phyloP scores from a whole-genome alignment of 1,284 basidiomycete species.

The Xerocomus nothofagi region DNA sequence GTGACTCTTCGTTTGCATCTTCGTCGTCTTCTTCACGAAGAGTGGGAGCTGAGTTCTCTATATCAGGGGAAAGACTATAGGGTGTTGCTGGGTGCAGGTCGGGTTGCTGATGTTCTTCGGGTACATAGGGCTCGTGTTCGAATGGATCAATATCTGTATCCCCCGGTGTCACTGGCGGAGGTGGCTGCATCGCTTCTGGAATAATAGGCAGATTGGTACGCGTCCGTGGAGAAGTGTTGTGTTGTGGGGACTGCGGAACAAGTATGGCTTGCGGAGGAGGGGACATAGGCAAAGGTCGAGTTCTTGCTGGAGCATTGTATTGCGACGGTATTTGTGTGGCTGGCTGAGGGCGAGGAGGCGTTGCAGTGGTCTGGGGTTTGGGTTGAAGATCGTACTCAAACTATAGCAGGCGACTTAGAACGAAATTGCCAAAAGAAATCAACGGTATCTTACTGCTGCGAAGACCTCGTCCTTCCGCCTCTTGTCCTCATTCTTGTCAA shows the following conservation, averaged over 20 bases:
- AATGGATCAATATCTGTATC: slow-evolving; percentile 40
- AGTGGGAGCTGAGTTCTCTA: not conserved
- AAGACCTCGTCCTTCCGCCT: slow-evolving; percentile 68
- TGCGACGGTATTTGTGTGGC: slow-evolving; percentile 10
- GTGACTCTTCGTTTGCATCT: slow-evolving; percentile 41
- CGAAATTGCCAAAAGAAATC: not conserved
- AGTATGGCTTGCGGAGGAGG: slow-evolving; percentile 17
- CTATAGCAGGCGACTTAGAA: slow-evolving; percentile 24
- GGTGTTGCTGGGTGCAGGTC: slow-evolving; percentile 24
- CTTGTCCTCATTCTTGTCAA: slow-evolving; percentile 75
- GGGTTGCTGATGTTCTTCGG: slow-evolving; percentile 13
- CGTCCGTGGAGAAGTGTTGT: slow-evolving; percentile 4
- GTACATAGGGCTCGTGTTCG: slow-evolving; percentile 36
- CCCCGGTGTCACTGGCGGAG: slow-evolving; percentile 17
- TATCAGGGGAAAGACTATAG: slow-evolving; percentile 32
- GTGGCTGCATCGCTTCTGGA: slow-evolving; percentile 18
- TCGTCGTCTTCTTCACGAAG: slow-evolving; percentile 40
- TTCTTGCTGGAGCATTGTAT: slow-evolving; percentile 4
- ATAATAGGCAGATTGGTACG: slow-evolving; percentile 11
- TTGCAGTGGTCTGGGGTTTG: slow-evolving; percentile 25
- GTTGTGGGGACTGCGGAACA: slow-evolving; percentile 13
- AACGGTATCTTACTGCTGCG: slow-evolving; percentile 55
- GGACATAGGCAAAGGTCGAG: slow-evolving; percentile 9
- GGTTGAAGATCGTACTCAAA: slow-evolving; percentile 47
- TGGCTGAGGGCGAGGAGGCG: slow-evolving; percentile 13